phyloP scores from a whole-genome alignment of 1,284 basidiomycete genomes.

The Thecaphora thlaspeos region DNA sequence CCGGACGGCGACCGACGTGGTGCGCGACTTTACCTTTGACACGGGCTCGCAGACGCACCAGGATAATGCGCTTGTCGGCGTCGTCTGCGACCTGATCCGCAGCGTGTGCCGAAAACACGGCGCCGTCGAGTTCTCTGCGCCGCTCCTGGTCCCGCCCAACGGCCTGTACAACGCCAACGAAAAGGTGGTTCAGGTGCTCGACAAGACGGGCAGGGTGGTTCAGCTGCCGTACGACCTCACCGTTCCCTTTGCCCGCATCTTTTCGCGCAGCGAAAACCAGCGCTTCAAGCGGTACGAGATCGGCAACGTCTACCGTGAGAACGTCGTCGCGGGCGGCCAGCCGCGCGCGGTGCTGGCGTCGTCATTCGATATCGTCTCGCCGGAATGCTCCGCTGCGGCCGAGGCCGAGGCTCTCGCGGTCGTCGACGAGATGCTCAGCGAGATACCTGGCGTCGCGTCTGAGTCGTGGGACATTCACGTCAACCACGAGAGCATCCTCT shows the following conservation, averaged over 20 bases:
- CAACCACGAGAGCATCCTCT: constrained; percentile 47
- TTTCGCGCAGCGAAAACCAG: constrained; percentile 70
- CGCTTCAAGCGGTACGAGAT: constrained; percentile 90
- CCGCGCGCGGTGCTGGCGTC: constrained; percentile 55
- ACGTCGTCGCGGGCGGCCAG: constrained; percentile 57
- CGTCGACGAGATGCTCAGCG: constrained; percentile 51
- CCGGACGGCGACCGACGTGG: constrained; percentile 64
- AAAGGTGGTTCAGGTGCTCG: constrained; percentile 77
- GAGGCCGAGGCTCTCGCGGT: constrained; percentile 55
- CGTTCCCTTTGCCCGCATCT: constrained; percentile 79
- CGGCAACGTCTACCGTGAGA: constrained; percentile 56
- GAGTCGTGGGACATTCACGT: constrained; percentile 53
- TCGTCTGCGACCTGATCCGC: constrained; percentile 74
- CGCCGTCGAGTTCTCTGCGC: constrained; percentile 80
- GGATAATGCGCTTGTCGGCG: constrained; percentile 71
- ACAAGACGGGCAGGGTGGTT: constrained; percentile 62
- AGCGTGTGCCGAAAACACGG: constrained; percentile 83
- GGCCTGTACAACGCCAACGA: constrained; percentile 74
- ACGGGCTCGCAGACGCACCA: constrained; percentile 68
- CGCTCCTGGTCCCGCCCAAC: constrained; percentile 72
- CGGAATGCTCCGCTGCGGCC: constrained; percentile 50
- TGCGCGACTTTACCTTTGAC: constrained; percentile 78
- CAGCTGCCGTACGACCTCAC: constrained; percentile 60
- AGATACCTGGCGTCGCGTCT: constrained; percentile 47
- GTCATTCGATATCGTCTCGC: constrained; percentile 58